Evolutionary conservation across 139 green algal species (phyloP).

Genomic region (Parachlorella kessleri): DNA sequence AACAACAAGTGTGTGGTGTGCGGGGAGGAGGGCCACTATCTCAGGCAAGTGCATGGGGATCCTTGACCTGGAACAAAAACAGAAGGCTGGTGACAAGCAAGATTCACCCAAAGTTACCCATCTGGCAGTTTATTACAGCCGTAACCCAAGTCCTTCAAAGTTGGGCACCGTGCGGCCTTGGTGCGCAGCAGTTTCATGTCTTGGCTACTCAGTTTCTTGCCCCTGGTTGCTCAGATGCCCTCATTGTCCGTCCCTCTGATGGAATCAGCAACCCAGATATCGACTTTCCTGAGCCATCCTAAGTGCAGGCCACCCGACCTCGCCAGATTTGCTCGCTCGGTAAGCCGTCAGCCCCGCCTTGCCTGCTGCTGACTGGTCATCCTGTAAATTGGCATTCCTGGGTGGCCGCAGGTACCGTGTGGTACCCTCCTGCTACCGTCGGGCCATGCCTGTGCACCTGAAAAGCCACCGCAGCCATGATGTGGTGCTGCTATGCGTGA

Average conservation of each 20-base stretch:
- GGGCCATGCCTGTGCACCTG: conserved; percentile 63
- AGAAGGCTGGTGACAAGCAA: too few relatives aligned
- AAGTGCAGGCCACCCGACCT: neutral
- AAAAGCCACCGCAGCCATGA: conserved; percentile 85
- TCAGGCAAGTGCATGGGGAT: conserved; percentile 44
- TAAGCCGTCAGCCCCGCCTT: too few relatives aligned
- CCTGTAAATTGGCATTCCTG: neutral
- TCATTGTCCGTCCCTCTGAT: neutral
- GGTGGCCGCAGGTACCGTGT: conserved; percentile 52
- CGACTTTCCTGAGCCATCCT: too few relatives aligned
- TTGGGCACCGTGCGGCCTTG: neutral
- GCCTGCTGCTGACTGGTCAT: neutral
- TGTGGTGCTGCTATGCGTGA: conserved; percentile 84
- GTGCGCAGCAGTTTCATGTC: neutral
- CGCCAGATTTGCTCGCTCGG: too few relatives aligned
- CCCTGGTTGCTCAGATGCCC: neutral
- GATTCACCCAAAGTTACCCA: too few relatives aligned
- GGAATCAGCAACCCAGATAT: neutral
- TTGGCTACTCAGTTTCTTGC: too few relatives aligned
- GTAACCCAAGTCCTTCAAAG: too few relatives aligned
- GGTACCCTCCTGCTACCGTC: conserved; percentile 79
- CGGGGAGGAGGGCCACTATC: conserved; percentile 71
- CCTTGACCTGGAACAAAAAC: too few relatives aligned
- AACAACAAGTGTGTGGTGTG: conserved; percentile 79
- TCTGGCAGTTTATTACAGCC: too few relatives aligned